A percentile compares a stretch with the other conserved stretches of the same genome.
Conservation (phyloP, 2,329 filamentous ascomycete genomes). For the Aureobasidium zeae region DNA sequence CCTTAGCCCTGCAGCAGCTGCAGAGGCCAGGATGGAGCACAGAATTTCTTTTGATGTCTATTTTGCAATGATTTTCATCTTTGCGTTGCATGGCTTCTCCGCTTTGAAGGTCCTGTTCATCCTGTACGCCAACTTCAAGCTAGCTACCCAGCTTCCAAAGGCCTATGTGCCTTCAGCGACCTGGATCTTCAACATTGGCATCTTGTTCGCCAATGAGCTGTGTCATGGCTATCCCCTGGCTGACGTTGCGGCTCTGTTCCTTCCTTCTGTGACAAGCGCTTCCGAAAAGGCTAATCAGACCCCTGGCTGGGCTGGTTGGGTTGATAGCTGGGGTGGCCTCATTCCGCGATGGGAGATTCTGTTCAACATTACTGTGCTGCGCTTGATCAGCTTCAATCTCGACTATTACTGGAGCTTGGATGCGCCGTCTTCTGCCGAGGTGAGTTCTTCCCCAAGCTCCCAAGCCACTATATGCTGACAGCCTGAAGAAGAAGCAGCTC, state of each 20-base stretch:
- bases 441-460: conserved; percentile 39
- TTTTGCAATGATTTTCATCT: conserved; percentile 72
- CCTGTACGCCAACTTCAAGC: conserved; percentile 68
- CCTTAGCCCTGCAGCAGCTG: conserved; percentile 40
- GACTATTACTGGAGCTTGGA: conserved; percentile 91
- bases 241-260: conserved; percentile 48
- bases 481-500: conserved; percentile 89
- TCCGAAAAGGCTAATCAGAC: conserved; percentile 30
- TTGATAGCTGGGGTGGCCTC: conserved; percentile 76
- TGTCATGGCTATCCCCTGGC: conserved; percentile 66
- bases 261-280: conserved; percentile 32
- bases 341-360: conserved; percentile 90
- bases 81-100: conserved; percentile 76
- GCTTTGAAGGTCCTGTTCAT: conserved; percentile 73
- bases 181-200: conserved; percentile 82
- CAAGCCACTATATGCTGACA: conserved; percentile 44
- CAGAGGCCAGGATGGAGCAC: conserved; percentile 48
- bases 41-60: conserved; percentile 71
- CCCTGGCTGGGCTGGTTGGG: conserved; percentile 54
- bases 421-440: conserved; percentile 64
- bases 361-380: conserved; percentile 90
- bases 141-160: conserved; percentile 64
- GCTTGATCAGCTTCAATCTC: conserved; percentile 91
- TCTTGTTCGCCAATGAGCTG: conserved; percentile 84
- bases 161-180: conserved; percentile 64